Evolutionary conservation across 495 filamentous ascomycete genomes (phyloP), one percentile per base, ranked within the genome.

Genomic region (Penicillium cosmopolitanum): DNA sequence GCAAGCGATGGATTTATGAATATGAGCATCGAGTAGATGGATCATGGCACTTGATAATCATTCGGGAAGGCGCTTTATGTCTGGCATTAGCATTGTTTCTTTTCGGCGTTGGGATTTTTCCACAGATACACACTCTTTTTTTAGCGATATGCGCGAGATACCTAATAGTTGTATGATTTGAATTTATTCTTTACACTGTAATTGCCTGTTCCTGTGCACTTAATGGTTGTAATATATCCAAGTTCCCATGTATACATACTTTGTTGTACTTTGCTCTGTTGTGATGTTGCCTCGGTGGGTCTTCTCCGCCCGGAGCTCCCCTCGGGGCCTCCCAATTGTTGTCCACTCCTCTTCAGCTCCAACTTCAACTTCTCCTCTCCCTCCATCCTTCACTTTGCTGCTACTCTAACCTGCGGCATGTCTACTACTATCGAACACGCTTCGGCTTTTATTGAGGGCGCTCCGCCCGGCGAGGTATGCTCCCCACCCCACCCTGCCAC

Each of bases 1-100:
- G 95, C 96, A 4, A 90, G 92, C 66, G 95, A 98, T 76, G 91
- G 93, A 19, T 80, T 98, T 62, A 97, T 96, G 90, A 92, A 95
- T 66, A 94, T 98, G 92, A 97, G 91, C 69, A 94, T 97, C 68
- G 93, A 97, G 56, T 82, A 66, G 28, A 31, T 8, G 28, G 28
- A 31, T 31, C 28, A 31, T 4, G 28, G 28, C 28, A 9, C 28
- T 31, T 31, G 28, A 4, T 44, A 44, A 44, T 18, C 6, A 44
- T 44, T 13, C 3, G 18, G 13, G 21, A 18, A 13, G 36, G 28
- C 28, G 28, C 28, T 31, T 31, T 8, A 31, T 31, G 1, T n/a
- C 15, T 40, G n/a, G 55, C 56, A 46, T 46, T 38, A n/a, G 35
- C n/a, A 33, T 48, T 33, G 47, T 42, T 51, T 2, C 21, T 53